Evolutionary conservation across 768 basidiomycete genomes (phyloP), one percentile per base, ranked within the genome.

Genomic region (Thelephora aurantiotincta): DNA sequence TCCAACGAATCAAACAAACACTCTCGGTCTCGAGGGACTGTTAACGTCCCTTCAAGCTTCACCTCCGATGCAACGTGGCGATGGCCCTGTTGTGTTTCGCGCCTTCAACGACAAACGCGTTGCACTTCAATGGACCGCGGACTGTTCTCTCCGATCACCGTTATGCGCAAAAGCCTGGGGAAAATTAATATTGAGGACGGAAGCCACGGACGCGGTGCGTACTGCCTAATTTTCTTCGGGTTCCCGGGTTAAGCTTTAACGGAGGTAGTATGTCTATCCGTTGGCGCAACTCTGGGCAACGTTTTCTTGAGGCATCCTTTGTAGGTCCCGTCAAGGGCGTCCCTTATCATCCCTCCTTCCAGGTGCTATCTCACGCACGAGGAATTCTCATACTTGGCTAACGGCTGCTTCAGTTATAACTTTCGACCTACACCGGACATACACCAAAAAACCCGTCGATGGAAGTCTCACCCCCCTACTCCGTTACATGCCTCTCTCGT

Each of bases 111-210:
- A 99, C 96, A 0, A 96, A 94, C 1, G 74, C 82, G 26, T 68
- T 98, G 4, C 96, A 99, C 62, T 77, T 99, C 1, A 96, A 94
- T 0, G 96, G 96, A 0, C 75, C 98, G 12, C 69, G 96, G 14
- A 98, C 93, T 47, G 96, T 92, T 0, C 67, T 99, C 2, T 94
- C 91, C 64, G 98, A 98, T 57, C 76, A 96, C 57, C 63, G 97
- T 0, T 80, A 82, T 48, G 87, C 94, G 7, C 74, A 73, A 55
- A 89, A 87, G 60, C 68, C 76, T 12, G 79, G 77, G 2, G 96
- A 2, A 82, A 82, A 57, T 96, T 90, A 89, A 75, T 97, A 34
- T 65, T 98, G 55, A 70, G 96, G 45, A 80, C 98, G 35, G 94
- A 98, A 63, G 96, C 98, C 61, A 99, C 96, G 0, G 96, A 99